Evolutionary conservation across 169 alveolate species (phyloP).

Genomic region (Ichthyophthirius multifiliis): DNA sequence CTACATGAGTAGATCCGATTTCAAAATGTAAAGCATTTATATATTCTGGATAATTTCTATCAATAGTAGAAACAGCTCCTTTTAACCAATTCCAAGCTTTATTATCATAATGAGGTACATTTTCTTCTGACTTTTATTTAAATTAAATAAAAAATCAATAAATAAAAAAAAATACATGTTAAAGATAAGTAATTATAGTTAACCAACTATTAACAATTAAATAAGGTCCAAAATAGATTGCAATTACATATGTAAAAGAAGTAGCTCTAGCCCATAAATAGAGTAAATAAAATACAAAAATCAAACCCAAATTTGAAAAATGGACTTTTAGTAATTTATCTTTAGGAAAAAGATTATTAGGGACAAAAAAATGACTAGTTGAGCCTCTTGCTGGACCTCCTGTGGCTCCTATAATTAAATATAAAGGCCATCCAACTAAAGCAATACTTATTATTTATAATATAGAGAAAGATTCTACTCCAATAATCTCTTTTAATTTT

Average conservation of each 20-base stretch:
- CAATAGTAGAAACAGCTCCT: slow-evolving; percentile 66
- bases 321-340: slow-evolving; percentile 34
- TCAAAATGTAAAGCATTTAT: slow-evolving; percentile 49
- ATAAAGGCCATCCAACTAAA: slow-evolving; percentile 54
- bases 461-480: slow-evolving; percentile 36
- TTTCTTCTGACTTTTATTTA: slow-evolving; percentile 54
- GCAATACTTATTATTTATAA: slow-evolving; percentile 16
- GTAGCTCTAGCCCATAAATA: slow-evolving; percentile 37
- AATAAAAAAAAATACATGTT: slow-evolving; percentile 39
- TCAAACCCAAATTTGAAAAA: slow-evolving; percentile 34
- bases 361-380: slow-evolving; percentile 44
- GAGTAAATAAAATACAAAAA: not conserved
- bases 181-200: slow-evolving; percentile 55
- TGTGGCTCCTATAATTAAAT: slow-evolving; percentile 42
- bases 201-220: slow-evolving; percentile 58
- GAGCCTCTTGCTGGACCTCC: slow-evolving; percentile 57
- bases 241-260: slow-evolving; percentile 24
- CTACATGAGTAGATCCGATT: slow-evolving; percentile 69
- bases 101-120: slow-evolving; percentile 55
- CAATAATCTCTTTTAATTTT: slow-evolving; percentile 27
- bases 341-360: slow-evolving; percentile 45
- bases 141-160: not conserved
- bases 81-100: slow-evolving; percentile 63
- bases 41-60: slow-evolving; percentile 52
- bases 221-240: slow-evolving; percentile 43